Conservation (phyloP, 768 basidiomycete genomes). For the Termitomyces sp. region DNA sequence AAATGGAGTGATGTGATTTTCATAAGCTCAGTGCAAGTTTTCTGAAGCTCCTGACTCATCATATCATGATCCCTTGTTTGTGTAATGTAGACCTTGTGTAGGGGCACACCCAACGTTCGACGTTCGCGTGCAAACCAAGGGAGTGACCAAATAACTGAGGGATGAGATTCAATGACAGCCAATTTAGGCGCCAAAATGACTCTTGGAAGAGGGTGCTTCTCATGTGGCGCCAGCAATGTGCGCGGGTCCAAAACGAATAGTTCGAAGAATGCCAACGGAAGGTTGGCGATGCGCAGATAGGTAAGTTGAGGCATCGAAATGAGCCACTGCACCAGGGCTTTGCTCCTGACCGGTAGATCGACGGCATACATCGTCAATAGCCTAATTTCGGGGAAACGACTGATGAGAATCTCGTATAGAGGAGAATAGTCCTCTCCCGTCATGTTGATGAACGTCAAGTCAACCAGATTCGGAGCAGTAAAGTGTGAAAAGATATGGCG, state of each 20-base stretch:
- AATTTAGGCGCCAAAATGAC: constrained; percentile 39
- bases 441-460: constrained; percentile 53
- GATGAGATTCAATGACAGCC: constrained; percentile 40
- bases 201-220: constrained; percentile 1
- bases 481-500: constrained; percentile 42
- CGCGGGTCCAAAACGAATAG: constrained; percentile 40
- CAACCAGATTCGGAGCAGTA: constrained; percentile 49
- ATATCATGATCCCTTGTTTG: constrained; percentile 9
- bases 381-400: constrained; percentile 44
- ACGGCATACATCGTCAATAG: constrained; percentile 48
- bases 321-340: constrained; percentile 43
- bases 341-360: constrained; percentile 22
- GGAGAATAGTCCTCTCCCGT: constrained; percentile 43
- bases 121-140: constrained; percentile 31
- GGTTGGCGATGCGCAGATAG: constrained; percentile 43
- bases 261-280: constrained; percentile 36
- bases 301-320: constrained; percentile 51
- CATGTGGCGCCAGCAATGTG: constrained; percentile 6
- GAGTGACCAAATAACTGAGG: constrained; percentile 24
- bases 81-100: constrained; percentile 44
- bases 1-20: constrained; percentile 21
- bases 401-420: constrained; percentile 40
- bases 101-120: constrained; percentile 32
- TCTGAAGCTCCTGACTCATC: constrained; percentile 1
- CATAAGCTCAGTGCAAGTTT: constrained; percentile 22